Percentiles rank a stretch among this genome's conserved stretches.
Evolutionary conservation across 352 stramenopile genomes (phyloP).

Genomic region (Pythium phragmiticola): DNA sequence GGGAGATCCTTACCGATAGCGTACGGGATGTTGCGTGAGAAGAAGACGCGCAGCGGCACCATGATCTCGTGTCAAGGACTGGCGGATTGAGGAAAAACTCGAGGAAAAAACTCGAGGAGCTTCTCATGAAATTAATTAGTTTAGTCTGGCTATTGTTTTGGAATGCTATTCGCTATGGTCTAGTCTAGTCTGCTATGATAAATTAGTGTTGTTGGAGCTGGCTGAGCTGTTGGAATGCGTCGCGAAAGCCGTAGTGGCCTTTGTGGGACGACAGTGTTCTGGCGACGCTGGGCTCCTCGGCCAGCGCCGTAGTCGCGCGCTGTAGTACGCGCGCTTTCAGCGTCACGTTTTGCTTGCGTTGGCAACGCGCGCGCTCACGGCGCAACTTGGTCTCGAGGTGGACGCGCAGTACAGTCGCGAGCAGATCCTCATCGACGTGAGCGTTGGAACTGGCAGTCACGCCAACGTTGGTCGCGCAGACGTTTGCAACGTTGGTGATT

Average conservation of each 20-base stretch:
- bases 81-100: too few relatives aligned
- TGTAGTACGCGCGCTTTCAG: conserved; percentile 23
- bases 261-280: conserved; percentile 29
- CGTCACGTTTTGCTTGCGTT: conserved; percentile 8
- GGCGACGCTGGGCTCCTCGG: conserved; percentile 32
- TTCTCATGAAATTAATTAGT: not conserved
- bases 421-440: conserved; percentile 40
- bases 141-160: conserved; percentile 31
- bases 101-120: too few relatives aligned
- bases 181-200: not conserved
- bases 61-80: too few relatives aligned
- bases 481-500: too few relatives aligned
- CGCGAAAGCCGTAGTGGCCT: conserved; percentile 35
- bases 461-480: not conserved
- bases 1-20: conserved; percentile 39
- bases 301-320: conserved; percentile 28
- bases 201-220: conserved; percentile 22
- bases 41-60: conserved; percentile 45
- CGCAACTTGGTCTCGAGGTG: conserved; percentile 36
- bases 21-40: conserved; percentile 71
- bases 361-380: conserved; percentile 16
- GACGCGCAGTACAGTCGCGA: conserved; percentile 39
- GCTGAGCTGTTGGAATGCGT: conserved; percentile 34
- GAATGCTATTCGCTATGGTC: not conserved
- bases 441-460: not conserved